Evolutionary conservation across 2,329 filamentous ascomycete species (phyloP).

Genomic region (Microsporum audouinii): DNA sequence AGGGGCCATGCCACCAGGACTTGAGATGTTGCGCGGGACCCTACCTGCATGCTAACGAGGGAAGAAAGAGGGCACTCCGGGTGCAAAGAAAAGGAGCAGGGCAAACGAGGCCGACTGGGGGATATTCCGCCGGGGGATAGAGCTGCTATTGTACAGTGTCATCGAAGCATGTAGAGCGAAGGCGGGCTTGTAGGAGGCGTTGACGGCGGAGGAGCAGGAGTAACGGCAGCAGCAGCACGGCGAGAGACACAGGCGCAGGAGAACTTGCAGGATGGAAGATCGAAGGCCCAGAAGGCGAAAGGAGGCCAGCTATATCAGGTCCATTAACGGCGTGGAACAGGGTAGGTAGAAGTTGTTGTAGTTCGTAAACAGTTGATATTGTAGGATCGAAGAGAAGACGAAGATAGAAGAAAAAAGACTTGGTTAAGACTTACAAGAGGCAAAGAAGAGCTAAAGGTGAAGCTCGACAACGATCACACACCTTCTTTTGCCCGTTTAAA

Average conservation of each 20-base stretch:
- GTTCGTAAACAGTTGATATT: too few species aligned
- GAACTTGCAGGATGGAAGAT: neutral
- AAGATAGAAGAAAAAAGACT: too few species aligned
- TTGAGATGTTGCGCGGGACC: neutral
- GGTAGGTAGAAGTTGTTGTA: neutral
- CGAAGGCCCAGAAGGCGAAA: neutral
- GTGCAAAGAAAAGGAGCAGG: slow-evolving; percentile 19
- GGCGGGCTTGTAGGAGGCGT: neutral
- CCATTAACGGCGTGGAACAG: neutral
- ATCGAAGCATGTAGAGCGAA: slow-evolving; percentile 30
- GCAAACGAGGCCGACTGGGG: slow-evolving; percentile 10
- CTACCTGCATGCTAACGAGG: slow-evolving; percentile 8
- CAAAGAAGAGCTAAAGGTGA: too few species aligned
- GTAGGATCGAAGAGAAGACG: too few species aligned
- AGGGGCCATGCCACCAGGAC: neutral
- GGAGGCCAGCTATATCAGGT: neutral
- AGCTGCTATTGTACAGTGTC: slow-evolving; percentile 22
- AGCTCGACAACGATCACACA: too few species aligned
- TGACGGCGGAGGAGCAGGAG: neutral
- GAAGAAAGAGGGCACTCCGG: slow-evolving; percentile 18
- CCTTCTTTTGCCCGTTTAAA: too few species aligned
- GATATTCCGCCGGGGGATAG: slow-evolving; percentile 27
- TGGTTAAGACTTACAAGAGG: too few species aligned
- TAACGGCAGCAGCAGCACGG: neutral
- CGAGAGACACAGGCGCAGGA: neutral